Conservation (phyloP, 768 basidiomycete genomes). For the Lactarius deliciosus region DNA sequence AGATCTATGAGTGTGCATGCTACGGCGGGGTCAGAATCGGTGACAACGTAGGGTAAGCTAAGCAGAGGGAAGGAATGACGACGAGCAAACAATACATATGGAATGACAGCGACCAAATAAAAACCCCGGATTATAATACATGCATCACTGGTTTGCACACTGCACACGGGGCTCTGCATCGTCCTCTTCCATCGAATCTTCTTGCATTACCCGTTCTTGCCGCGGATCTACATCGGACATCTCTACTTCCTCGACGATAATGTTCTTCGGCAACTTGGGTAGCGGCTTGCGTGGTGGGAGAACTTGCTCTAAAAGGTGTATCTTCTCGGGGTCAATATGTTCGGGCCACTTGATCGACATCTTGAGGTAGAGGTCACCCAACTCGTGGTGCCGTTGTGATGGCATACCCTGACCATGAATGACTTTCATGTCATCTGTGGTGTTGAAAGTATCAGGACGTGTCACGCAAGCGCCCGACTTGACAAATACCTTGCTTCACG, state of each 20-base stretch:
- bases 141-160: slow-evolving; percentile 81
- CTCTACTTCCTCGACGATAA: slow-evolving; percentile 79
- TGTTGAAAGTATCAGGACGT: slow-evolving; percentile 12
- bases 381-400: slow-evolving; percentile 95
- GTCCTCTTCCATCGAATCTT: slow-evolving; percentile 92
- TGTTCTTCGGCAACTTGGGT: slow-evolving; percentile 63
- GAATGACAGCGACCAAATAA: slow-evolving; percentile 17
- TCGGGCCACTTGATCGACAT: slow-evolving; percentile 90
- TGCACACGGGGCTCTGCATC: slow-evolving; percentile 89
- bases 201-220: slow-evolving; percentile 50
- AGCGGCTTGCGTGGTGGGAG: slow-evolving; percentile 75
- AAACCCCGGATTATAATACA: slow-evolving; percentile 19
- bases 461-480: slow-evolving; percentile 2
- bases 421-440: slow-evolving; percentile 80
- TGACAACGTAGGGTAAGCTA: slow-evolving; percentile 24
- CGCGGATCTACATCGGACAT: slow-evolving; percentile 78
- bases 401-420: slow-evolving; percentile 98
- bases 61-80: slow-evolving; percentile 7
- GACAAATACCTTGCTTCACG: slow-evolving; percentile 80
- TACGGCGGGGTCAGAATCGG: slow-evolving; percentile 18
- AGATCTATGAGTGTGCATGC: slow-evolving; percentile 26
- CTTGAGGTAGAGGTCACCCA: slow-evolving; percentile 89
- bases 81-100: slow-evolving; percentile 23
- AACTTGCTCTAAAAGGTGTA: slow-evolving; percentile 77
- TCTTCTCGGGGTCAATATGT: slow-evolving; percentile 59